These are phyloP conservation scores for Monilinia laxa DNA, from an alignment of 2,329 filamentous ascomycete genomes.

Conservation along the genomic window DNA sequence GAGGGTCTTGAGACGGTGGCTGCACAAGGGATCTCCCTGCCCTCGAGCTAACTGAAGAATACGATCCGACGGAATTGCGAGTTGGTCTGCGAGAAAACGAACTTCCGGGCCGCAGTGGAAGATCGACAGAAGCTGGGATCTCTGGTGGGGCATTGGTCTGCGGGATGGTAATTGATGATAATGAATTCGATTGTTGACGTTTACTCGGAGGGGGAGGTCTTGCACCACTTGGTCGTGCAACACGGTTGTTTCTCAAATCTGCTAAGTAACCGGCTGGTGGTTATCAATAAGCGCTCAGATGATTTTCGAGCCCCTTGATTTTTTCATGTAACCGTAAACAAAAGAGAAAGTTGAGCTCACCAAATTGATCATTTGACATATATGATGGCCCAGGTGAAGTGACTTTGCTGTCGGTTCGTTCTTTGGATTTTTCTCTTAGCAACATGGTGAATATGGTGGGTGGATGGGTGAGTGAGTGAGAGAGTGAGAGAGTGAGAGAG, in stretches of 20 bases:
- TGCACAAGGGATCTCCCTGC: slow-evolving; percentile 37
- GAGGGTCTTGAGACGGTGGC: slow-evolving; percentile 33
- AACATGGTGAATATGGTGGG: slow-evolving; percentile 28
- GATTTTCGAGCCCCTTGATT: neutral
- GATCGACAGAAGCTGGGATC: slow-evolving; percentile 29
- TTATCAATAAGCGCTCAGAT: slow-evolving; percentile 26
- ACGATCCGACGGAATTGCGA: slow-evolving; percentile 37
- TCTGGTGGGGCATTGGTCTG: slow-evolving; percentile 25
- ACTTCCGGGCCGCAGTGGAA: slow-evolving; percentile 34
- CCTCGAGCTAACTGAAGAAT: slow-evolving; percentile 37
- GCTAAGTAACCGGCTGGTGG: slow-evolving; percentile 65
- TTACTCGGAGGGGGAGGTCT: slow-evolving; percentile 57
- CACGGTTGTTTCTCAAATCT: slow-evolving; percentile 66
- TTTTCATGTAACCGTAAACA: neutral
- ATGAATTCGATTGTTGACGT: slow-evolving; percentile 41
- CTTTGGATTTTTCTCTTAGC: slow-evolving; percentile 39
- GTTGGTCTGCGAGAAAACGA: slow-evolving; percentile 36
- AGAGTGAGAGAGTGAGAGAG: too few species aligned
- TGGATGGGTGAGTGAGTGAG: neutral
- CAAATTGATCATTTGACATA: slow-evolving; percentile 67
- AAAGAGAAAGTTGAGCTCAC: slow-evolving; percentile 44
- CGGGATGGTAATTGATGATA: slow-evolving; percentile 38
- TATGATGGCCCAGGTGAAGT: slow-evolving; percentile 62
- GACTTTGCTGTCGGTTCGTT: slow-evolving; percentile 50
- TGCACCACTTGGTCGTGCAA: slow-evolving; percentile 67